Evolutionary conservation across 2,329 filamentous ascomycete genomes (phyloP), one percentile per base, ranked within the genome.

Genomic region (Atkinsonella texensis): DNA sequence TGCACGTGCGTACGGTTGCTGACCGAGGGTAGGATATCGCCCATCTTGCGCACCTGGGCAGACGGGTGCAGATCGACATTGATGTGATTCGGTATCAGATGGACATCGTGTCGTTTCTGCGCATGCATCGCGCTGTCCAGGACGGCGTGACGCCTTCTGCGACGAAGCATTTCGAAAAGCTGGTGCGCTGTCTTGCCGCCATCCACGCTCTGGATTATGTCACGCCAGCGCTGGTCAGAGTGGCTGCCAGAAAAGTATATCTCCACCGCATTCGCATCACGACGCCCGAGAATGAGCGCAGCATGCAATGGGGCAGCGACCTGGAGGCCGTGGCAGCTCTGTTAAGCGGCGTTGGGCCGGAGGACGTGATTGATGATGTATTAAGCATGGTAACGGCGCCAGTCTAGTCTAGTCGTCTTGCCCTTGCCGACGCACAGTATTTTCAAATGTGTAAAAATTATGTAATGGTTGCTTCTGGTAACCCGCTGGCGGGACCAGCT

Each of bases 271-370:
- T 98, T 33, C 68, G 79, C 13, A 77, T 96, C 51, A 80, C 85
- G 0, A 68, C 70, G 1, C 77, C 87, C 1, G 77, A 81, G 55
- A 80, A 82, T 52, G 93, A 97, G 70, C 77, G 89, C 46, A 96
- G 89, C 64, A 77, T 95, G 72, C 88, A 95, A 65, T 98, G 94
- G 82, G 93, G 93, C 0, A 96, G 91, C 65, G 82, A 85, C 50
- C 58, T 85, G 0, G 74, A 77, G 32, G 85, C 86, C 4, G 80
- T 96, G 1, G 74, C 78, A 56, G 74, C 76, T 15, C 58, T 89
- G 47, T 68, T 96, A 2, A 79, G 84, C 33, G 78, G 71, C 6
- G 63, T 84, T 10, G 75, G 75, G 0, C 73, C 80, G 0, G 80
- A 84, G 57, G 77, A 81, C 42, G 75, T 86, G 3, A 74, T 86